Evolutionary conservation across 768 basidiomycete genomes (phyloP).

Genomic region (Floccularia luteovirens): DNA sequence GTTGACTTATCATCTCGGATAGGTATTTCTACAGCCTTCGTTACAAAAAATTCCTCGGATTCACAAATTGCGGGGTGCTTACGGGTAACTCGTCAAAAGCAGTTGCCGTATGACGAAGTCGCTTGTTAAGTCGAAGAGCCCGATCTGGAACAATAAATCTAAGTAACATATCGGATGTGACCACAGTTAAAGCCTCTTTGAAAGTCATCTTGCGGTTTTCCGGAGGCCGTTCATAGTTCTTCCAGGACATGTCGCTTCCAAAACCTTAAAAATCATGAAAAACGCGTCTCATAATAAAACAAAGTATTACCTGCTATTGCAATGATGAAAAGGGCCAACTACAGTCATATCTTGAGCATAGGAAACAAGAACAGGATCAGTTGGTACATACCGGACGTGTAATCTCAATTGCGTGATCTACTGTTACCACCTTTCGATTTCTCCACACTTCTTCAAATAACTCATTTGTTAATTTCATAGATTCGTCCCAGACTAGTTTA

Average conservation of each 20-base stretch:
- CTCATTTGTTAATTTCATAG: background rate
- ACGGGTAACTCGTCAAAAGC: slow-evolving; percentile 30
- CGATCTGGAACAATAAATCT: slow-evolving; percentile 26
- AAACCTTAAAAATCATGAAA: slow-evolving; percentile 24
- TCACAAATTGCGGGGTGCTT: background rate
- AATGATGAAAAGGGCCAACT: slow-evolving; percentile 41
- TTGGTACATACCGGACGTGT: slow-evolving; percentile 29
- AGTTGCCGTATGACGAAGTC: slow-evolving; percentile 16
- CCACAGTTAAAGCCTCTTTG: slow-evolving; percentile 32
- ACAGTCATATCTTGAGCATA: background rate
- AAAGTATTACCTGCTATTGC: slow-evolving; percentile 27
- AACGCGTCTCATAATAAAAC: background rate
- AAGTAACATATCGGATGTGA: slow-evolving; percentile 21
- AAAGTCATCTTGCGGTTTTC: slow-evolving; percentile 35
- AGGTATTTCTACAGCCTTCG: no score
- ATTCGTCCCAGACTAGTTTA: slow-evolving; percentile 8
- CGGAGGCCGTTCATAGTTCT: slow-evolving; percentile 23
- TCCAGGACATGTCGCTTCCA: slow-evolving; percentile 39
- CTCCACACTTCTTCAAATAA: slow-evolving; percentile 22
- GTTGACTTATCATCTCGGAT: slow-evolving; percentile 43
- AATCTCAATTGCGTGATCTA: slow-evolving; percentile 34
- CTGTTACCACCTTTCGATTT: slow-evolving; percentile 19
- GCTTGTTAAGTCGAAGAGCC: slow-evolving; percentile 22
- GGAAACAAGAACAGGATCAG: background rate
- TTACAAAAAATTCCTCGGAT: slow-evolving; percentile 8